A percentile compares a stretch with the other conserved stretches of the same genome.
Evolutionary conservation across 2,329 filamentous ascomycete species (phyloP).

Genomic region (Alternaria postmessia): DNA sequence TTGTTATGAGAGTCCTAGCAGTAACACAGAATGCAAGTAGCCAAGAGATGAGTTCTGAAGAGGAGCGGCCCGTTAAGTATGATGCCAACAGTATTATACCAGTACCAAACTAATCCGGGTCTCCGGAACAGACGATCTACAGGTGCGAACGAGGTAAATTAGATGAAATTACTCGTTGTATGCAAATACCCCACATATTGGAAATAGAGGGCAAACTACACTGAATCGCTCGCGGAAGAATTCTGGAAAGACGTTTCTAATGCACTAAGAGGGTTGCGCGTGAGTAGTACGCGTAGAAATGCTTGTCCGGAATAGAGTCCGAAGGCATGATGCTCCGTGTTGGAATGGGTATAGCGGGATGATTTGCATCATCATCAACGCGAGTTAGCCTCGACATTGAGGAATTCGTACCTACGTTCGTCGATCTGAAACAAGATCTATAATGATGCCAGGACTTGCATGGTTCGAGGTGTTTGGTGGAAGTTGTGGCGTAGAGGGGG

Average conservation of each 20-base stretch:
- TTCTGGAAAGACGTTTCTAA: slow-evolving; percentile 13
- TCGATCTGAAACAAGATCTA: neutral
- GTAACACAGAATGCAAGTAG: neutral
- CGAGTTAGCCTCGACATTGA: neutral
- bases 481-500: neutral
- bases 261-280: slow-evolving; percentile 12
- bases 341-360: slow-evolving; percentile 14
- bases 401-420: neutral
- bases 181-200: slow-evolving; percentile 30
- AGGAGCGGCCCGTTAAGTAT: slow-evolving; percentile 19
- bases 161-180: slow-evolving; percentile 32
- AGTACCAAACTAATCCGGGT: slow-evolving; percentile 24
- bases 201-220: slow-evolving; percentile 11
- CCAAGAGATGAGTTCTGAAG: neutral
- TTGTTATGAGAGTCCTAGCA: neutral
- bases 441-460: too few relatives aligned
- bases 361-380: neutral
- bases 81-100: slow-evolving; percentile 3
- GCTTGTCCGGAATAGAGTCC: slow-evolving; percentile 9
- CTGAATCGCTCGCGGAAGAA: slow-evolving; percentile 29
- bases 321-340: slow-evolving; percentile 17
- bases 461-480: neutral
- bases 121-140: slow-evolving; percentile 22
- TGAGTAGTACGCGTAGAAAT: slow-evolving; percentile 3
- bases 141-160: slow-evolving; percentile 35